Evolutionary conservation across 192 early-diverging fungal species (phyloP).

Genomic region (Piromyces finnis): DNA sequence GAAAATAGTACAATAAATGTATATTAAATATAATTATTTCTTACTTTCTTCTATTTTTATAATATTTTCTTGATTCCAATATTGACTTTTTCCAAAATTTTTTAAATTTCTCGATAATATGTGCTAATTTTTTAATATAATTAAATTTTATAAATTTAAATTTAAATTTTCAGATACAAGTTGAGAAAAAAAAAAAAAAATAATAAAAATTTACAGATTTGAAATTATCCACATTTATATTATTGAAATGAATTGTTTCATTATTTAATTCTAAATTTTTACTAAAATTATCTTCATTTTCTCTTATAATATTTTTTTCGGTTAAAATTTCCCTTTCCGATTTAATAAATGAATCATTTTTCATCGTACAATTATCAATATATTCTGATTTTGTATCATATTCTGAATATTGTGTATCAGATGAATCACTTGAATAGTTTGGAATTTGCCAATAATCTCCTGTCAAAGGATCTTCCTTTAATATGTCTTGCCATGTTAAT

Average conservation of each 20-base stretch:
- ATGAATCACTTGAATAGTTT: background rate
- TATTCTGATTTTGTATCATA: background rate
- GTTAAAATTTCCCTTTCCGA: background rate
- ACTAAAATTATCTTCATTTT: too few species aligned
- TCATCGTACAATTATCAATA: background rate
- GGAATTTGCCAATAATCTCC: background rate
- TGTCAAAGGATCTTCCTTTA: background rate
- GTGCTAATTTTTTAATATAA: background rate
- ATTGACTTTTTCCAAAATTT: background rate
- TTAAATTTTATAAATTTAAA: too few species aligned
- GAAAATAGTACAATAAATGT: too few species aligned
- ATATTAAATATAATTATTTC: too few species aligned
- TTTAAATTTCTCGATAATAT: background rate
- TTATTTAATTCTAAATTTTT: background rate
- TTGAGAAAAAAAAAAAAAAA: background rate
- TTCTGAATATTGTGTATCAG: background rate
- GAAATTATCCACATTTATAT: background rate
- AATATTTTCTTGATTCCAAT: background rate
- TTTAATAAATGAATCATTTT: background rate
- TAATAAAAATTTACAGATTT: background rate
- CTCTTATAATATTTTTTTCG: background rate
- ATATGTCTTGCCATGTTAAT: background rate
- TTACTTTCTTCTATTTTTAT: background rate
- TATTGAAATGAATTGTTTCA: background rate
- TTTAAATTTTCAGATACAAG: too few species aligned